Evolutionary conservation across 257 asterid species (phyloP).

Genomic region (Echium plantagineum): DNA sequence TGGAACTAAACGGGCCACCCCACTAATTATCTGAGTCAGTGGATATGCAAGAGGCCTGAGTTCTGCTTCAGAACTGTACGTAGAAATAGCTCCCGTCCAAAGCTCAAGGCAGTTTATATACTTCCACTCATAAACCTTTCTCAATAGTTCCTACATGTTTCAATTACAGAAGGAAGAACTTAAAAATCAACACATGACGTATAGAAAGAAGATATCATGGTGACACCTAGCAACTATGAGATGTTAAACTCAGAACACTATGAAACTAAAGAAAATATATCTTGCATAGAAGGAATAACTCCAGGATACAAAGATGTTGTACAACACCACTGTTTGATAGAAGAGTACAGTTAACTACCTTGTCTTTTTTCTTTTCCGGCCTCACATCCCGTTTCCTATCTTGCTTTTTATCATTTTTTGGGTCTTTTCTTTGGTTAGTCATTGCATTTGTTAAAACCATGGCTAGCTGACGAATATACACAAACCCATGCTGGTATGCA

Average conservation of each 20-base stretch:
- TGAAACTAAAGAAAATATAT: neutral
- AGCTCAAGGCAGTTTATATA: constrained; percentile 85
- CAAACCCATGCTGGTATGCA: constrained; percentile 85
- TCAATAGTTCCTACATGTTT: constrained; percentile 48
- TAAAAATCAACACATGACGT: neutral
- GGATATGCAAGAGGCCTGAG: constrained; percentile 87
- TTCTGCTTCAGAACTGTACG: constrained; percentile 61
- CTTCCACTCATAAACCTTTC: constrained; percentile 96
- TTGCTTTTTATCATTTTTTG: constrained; percentile 16
- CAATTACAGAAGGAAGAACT: constrained; percentile 6
- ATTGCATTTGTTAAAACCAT: constrained; percentile 69
- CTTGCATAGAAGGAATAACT: neutral
- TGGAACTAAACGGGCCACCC: constrained; percentile 84
- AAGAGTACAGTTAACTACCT: neutral
- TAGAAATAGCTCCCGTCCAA: constrained; percentile 87
- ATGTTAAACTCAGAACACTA: constrained; percentile 1
- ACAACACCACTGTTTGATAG: neutral
- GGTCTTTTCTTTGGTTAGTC: constrained; percentile 40
- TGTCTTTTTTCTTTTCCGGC: constrained; percentile 24
- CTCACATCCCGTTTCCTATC: constrained; percentile 25
- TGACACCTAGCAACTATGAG: constrained; percentile 1
- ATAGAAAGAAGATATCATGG: neutral
- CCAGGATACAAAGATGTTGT: neutral
- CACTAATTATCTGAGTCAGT: constrained; percentile 72
- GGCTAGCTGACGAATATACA: constrained; percentile 81